Percentiles rank a stretch among this genome's conserved stretches.
Conservation (phyloP, 805 yeast genomes). For the Cyberlindnera mississippiensis region DNA sequence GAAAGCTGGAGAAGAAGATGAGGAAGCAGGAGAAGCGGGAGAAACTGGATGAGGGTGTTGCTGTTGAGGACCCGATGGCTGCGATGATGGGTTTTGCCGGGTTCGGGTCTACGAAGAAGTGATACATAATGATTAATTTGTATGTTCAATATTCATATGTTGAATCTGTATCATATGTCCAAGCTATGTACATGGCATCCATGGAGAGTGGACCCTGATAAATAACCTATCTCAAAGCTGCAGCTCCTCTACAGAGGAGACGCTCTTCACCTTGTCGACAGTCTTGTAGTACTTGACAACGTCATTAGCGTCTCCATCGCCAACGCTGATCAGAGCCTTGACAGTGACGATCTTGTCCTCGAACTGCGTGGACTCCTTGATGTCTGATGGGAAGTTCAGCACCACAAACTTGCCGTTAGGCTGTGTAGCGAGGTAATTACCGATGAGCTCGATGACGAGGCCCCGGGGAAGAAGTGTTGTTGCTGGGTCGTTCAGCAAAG, state of each 20-base stretch:
- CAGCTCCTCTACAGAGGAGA: constrained; percentile 7
- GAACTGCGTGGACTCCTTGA: constrained; percentile 66
- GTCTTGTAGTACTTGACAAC: constrained; percentile 62
- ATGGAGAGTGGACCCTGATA: background rate
- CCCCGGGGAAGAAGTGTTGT: constrained; percentile 33
- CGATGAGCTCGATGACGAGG: constrained; percentile 31
- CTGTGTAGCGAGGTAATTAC: constrained; percentile 27
- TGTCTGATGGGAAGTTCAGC: constrained; percentile 54
- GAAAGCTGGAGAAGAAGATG: constrained; percentile 27
- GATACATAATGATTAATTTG: too few relatives aligned
- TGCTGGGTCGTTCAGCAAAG: constrained; percentile 41
- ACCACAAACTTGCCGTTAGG: constrained; percentile 39
- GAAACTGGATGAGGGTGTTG: constrained; percentile 17
- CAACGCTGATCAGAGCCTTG: constrained; percentile 35
- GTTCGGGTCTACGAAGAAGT: constrained; percentile 47
- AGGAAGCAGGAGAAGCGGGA: constrained; percentile 14
- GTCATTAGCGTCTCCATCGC: constrained; percentile 35
- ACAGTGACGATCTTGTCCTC: constrained; percentile 62
- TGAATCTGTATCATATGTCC: too few relatives aligned
- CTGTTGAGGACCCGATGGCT: constrained; percentile 25
- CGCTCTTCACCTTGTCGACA: constrained; percentile 47
- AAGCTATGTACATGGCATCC: too few relatives aligned
- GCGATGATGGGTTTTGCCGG: constrained; percentile 57
- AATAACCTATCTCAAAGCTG: constrained; percentile 1
- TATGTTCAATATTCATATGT: too few relatives aligned